Percentiles rank a stretch among this genome's conserved stretches.
These are phyloP conservation scores for Trametes punicea DNA, from an alignment of 768 basidiomycete genomes.

Conservation along the genomic window DNA sequence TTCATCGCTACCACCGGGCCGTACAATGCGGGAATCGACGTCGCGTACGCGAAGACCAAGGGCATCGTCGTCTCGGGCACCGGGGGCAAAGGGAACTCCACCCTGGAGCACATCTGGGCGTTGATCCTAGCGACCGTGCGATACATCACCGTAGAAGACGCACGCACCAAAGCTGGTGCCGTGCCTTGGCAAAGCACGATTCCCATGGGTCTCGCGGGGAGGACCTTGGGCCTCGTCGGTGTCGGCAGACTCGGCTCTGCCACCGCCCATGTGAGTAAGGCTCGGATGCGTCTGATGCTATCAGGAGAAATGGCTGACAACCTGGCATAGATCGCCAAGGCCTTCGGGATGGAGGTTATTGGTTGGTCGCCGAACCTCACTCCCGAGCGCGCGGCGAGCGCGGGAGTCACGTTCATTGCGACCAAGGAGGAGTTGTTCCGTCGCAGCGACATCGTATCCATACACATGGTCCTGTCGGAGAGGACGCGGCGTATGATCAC, in stretches of 20 bases:
- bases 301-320: neutral
- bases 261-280: constrained; percentile 44
- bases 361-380: constrained; percentile 69
- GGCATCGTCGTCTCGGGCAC: constrained; percentile 56
- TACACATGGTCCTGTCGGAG: constrained; percentile 57
- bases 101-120: constrained; percentile 66
- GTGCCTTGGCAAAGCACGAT: constrained; percentile 53
- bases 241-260: constrained; percentile 53
- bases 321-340: constrained; percentile 46
- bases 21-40: constrained; percentile 49
- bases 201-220: constrained; percentile 49
- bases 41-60: constrained; percentile 41
- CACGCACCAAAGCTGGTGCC: constrained; percentile 42
- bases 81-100: constrained; percentile 40
- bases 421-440: constrained; percentile 53
- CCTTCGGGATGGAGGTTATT: constrained; percentile 55
- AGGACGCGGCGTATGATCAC: constrained; percentile 48
- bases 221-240: constrained; percentile 59
- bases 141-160: constrained; percentile 48
- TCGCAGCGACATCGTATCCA: constrained; percentile 55
- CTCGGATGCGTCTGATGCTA: no score
- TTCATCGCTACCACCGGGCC: constrained; percentile 58
- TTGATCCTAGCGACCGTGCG: constrained; percentile 51
- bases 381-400: constrained; percentile 47
- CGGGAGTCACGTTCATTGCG: constrained; percentile 46